A percentile compares a stretch with the other conserved stretches of the same genome.
phyloP scores from a whole-genome alignment of 495 filamentous ascomycete species.

The Immersiella caudata region DNA sequence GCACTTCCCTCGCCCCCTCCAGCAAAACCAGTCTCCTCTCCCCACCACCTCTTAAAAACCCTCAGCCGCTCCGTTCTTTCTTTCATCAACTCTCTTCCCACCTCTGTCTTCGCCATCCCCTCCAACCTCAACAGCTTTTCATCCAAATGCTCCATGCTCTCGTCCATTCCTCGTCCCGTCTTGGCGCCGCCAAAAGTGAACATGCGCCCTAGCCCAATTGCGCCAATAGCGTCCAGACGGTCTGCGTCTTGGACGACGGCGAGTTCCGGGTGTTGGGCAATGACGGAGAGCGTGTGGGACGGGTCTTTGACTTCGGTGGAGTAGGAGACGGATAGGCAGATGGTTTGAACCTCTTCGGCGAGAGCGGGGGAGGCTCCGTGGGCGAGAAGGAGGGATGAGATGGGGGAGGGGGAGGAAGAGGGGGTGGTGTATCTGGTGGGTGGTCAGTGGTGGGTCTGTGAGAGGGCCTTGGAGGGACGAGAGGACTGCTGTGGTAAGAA shows the following conservation, averaged over 20 bases:
- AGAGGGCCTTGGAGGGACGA: not conserved
- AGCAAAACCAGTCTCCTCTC: constrained; percentile 56
- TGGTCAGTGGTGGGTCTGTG: not conserved
- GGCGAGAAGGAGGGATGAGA: constrained; percentile 60
- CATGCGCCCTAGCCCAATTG: constrained; percentile 74
- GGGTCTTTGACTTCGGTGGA: constrained; percentile 69
- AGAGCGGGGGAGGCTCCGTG: constrained; percentile 57
- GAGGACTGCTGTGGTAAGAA: not conserved
- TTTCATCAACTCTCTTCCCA: constrained; percentile 66
- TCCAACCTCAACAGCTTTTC: constrained; percentile 77
- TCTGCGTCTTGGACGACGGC: constrained; percentile 89
- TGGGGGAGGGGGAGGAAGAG: constrained; percentile 52
- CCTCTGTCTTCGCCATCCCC: constrained; percentile 81
- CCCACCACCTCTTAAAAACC: constrained; percentile 72
- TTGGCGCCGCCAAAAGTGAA: constrained; percentile 77
- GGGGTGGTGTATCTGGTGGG: constrained; percentile 55
- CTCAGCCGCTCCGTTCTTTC: constrained; percentile 65
- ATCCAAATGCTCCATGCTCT: constrained; percentile 71
- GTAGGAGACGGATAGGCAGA: constrained; percentile 77
- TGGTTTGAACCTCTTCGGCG: constrained; percentile 64
- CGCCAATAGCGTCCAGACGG: constrained; percentile 84
- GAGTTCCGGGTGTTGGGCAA: constrained; percentile 69
- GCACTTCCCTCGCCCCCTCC: constrained; percentile 1
- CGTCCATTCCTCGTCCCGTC: constrained; percentile 55
- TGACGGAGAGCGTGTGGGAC: constrained; percentile 49